These are phyloP conservation scores for Akanthomyces uredinophilus DNA, from an alignment of 2,329 filamentous ascomycete genomes.

Conservation along the genomic window DNA sequence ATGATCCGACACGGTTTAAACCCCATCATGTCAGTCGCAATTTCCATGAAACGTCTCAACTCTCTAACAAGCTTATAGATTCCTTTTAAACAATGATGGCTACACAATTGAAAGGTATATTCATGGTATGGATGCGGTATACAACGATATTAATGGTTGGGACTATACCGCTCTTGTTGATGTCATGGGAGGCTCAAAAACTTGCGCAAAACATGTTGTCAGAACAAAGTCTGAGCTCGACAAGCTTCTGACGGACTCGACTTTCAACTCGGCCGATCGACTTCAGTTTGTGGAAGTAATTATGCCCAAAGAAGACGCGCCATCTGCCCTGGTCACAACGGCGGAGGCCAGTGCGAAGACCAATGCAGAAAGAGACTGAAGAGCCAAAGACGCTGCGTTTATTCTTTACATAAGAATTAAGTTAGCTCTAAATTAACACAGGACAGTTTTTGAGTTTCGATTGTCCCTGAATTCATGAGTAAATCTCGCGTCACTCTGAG, in stretches of 20 bases:
- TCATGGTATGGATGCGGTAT: constrained; percentile 71
- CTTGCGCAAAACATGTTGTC: constrained; percentile 59
- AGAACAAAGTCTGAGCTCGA: constrained; percentile 66
- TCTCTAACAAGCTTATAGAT: constrained; percentile 28
- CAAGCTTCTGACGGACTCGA: constrained; percentile 55
- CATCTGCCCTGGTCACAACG: constrained; percentile 62
- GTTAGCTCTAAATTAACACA: not conserved
- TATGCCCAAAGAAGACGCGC: constrained; percentile 75
- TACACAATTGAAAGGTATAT: constrained; percentile 89
- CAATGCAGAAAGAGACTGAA: constrained; percentile 45
- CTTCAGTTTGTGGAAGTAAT: constrained; percentile 75
- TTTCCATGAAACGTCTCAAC: not conserved
- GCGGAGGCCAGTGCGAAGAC: constrained; percentile 65
- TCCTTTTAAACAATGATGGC: constrained; percentile 82
- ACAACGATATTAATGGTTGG: constrained; percentile 80
- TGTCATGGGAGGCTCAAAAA: constrained; percentile 61
- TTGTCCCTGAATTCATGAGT: no score
- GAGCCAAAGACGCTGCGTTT: not conserved
- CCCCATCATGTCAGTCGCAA: constrained; percentile 63
- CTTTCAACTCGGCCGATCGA: constrained; percentile 53
- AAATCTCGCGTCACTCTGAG: not conserved
- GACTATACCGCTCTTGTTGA: constrained; percentile 62
- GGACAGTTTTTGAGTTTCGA: no score
- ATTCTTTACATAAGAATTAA: not conserved
- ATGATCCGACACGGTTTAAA: constrained; percentile 72